Conservation (phyloP, 2,329 filamentous ascomycete species). For the Pseudophaeomoniella oleicola region DNA sequence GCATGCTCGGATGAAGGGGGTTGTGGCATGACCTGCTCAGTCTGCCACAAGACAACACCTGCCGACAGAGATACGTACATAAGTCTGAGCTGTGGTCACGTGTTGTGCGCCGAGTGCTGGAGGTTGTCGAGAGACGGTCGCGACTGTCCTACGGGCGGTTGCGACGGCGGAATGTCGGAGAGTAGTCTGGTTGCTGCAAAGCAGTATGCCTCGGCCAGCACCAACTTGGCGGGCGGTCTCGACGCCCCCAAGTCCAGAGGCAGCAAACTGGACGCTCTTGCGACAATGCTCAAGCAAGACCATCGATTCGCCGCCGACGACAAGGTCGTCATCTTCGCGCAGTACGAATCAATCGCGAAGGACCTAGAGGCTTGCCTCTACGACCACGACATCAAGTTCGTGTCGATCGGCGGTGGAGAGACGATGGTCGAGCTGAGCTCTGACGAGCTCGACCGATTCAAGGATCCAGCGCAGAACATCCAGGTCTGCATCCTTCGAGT, state of each 20-base stretch:
- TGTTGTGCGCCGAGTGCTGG: slow-evolving; percentile 31
- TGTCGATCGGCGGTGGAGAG: slow-evolving; percentile 17
- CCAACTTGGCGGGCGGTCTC: too few species aligned
- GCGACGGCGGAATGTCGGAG: background rate
- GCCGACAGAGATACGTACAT: slow-evolving; percentile 17
- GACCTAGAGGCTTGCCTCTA: slow-evolving; percentile 22
- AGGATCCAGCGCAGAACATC: background rate
- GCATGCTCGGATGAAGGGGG: background rate
- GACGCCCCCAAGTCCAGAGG: background rate
- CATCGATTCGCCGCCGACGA: background rate
- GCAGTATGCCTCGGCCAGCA: background rate
- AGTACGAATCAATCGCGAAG: slow-evolving; percentile 5
- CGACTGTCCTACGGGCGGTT: background rate
- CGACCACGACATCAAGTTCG: slow-evolving; percentile 24
- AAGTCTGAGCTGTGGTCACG: slow-evolving; percentile 36
- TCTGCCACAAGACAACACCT: slow-evolving; percentile 16
- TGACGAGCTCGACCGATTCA: background rate
- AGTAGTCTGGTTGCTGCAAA: background rate
- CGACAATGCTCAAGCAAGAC: slow-evolving; percentile 3
- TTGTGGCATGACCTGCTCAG: slow-evolving; percentile 14
- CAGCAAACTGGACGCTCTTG: background rate
- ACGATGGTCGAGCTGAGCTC: background rate
- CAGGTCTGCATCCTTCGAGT: slow-evolving; percentile 45
- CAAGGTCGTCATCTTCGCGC: slow-evolving; percentile 1
- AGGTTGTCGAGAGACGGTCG: slow-evolving; percentile 7